Evolutionary conservation across 2,329 filamentous ascomycete genomes (phyloP).

Genomic region (Venturia nashicola): DNA sequence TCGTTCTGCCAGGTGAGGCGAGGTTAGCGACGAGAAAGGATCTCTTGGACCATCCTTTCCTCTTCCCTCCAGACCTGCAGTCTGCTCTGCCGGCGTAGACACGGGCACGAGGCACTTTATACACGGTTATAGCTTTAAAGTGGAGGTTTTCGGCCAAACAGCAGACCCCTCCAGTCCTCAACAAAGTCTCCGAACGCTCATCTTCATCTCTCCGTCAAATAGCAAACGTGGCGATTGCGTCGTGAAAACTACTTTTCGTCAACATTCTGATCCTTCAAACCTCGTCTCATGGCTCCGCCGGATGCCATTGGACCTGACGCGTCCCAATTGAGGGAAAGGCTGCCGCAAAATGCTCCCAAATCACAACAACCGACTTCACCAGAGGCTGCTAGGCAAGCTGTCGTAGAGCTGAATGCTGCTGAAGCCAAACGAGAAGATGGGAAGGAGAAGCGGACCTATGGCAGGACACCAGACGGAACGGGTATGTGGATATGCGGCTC

Average conservation of each 20-base stretch:
- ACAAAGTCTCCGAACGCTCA: not conserved
- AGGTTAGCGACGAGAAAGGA: not conserved
- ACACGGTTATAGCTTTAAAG: not conserved
- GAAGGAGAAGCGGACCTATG: constrained; percentile 10
- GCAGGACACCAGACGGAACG: constrained; percentile 10
- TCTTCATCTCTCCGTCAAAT: not conserved
- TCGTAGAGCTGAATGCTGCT: not conserved
- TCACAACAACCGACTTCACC: not conserved
- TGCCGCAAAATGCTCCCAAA: not conserved
- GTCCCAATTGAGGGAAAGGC: constrained; percentile 6
- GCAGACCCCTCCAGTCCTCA: not conserved
- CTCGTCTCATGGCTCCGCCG: not conserved
- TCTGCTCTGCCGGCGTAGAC: not conserved
- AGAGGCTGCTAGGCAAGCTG: constrained; percentile 1
- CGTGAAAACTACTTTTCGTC: not conserved
- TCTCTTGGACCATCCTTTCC: not conserved
- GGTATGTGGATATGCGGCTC: constrained; percentile 3
- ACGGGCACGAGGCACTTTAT: not conserved
- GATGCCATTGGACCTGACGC: constrained; percentile 1
- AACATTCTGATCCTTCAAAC: not conserved
- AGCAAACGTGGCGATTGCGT: constrained; percentile 2
- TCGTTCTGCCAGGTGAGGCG: not conserved
- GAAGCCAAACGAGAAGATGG: not conserved
- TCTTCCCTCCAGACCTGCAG: not conserved
- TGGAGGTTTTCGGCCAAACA: not conserved